phyloP scores from a whole-genome alignment of 768 basidiomycete species.

The Coprinopsis cinerea region DNA sequence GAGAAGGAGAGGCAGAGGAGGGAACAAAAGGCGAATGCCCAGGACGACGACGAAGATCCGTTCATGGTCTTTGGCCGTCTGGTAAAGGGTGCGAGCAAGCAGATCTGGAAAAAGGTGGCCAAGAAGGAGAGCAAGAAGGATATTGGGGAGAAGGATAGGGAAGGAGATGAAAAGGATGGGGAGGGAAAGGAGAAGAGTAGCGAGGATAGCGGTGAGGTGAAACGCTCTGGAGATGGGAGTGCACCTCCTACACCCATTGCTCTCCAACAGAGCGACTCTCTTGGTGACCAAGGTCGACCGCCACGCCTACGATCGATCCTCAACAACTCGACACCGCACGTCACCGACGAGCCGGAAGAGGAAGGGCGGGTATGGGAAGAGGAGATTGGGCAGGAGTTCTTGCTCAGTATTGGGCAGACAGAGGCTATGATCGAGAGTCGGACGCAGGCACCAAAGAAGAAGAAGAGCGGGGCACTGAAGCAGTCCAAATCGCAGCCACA shows the following conservation, averaged over 20 bases:
- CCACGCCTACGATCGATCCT: too few relatives aligned
- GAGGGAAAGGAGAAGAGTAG: neutral
- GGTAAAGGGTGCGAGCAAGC: conserved; percentile 45
- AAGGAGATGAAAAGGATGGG: conserved; percentile 7
- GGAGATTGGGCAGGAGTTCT: neutral
- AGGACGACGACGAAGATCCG: conserved; percentile 37
- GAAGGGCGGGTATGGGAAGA: neutral
- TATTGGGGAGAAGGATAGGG: conserved; percentile 14
- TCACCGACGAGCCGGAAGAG: neutral
- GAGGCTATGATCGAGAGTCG: neutral
- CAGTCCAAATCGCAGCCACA: too few relatives aligned
- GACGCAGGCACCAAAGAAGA: too few relatives aligned
- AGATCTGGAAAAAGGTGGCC: conserved; percentile 46
- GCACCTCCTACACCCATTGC: neutral
- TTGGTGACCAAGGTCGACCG: too few relatives aligned
- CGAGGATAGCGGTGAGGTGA: neutral
- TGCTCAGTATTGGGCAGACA: neutral
- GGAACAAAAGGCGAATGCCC: conserved; percentile 11
- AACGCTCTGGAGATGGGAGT: neutral
- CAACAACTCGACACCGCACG: neutral
- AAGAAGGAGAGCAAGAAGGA: conserved; percentile 24
- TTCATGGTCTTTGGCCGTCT: conserved; percentile 43
- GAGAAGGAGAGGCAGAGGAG: conserved; percentile 14
- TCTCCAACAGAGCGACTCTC: neutral
- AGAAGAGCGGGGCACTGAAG: too few relatives aligned